Evolutionary conservation across 2,329 filamentous ascomycete species (phyloP).

Genomic region (Fusarium tanahbumbuense): DNA sequence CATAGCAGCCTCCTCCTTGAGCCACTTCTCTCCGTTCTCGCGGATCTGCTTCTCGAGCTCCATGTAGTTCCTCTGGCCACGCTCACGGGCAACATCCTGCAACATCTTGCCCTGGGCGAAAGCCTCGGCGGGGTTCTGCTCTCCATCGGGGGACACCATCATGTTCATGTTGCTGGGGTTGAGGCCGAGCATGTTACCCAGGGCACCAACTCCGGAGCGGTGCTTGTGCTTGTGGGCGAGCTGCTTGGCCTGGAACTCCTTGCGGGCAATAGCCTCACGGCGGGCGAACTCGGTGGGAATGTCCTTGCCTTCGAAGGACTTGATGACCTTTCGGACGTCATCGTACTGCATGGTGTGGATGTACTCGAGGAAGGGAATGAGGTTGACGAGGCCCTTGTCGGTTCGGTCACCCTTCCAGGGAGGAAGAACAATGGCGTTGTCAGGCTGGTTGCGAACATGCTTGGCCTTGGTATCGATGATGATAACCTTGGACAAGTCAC

Average conservation of each 20-base stretch:
- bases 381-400: conserved; percentile 86
- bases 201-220: conserved; percentile 72
- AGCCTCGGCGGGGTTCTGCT: conserved; percentile 78
- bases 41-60: conserved; percentile 89
- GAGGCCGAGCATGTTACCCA: conserved; percentile 80
- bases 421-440: conserved; percentile 91
- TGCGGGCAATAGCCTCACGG: conserved; percentile 85
- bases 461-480: conserved; percentile 87
- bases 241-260: conserved; percentile 84
- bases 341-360: conserved; percentile 91
- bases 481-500: conserved; percentile 93
- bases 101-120: conserved; percentile 96
- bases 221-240: conserved; percentile 70
- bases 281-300: conserved; percentile 92
- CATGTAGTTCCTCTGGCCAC: conserved; percentile 91
- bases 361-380: conserved; percentile 98
- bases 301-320: conserved; percentile 87
- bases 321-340: conserved; percentile 87
- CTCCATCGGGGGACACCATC: conserved; percentile 71
- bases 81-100: conserved; percentile 91
- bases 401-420: conserved; percentile 88
- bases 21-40: conserved; percentile 93
- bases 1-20: conserved; percentile 90
- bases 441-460: conserved; percentile 90
- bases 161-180: conserved; percentile 75